These are phyloP conservation scores for Grosmannia clavigera DNA, from an alignment of 2,329 filamentous ascomycete genomes.

Conservation along the genomic window DNA sequence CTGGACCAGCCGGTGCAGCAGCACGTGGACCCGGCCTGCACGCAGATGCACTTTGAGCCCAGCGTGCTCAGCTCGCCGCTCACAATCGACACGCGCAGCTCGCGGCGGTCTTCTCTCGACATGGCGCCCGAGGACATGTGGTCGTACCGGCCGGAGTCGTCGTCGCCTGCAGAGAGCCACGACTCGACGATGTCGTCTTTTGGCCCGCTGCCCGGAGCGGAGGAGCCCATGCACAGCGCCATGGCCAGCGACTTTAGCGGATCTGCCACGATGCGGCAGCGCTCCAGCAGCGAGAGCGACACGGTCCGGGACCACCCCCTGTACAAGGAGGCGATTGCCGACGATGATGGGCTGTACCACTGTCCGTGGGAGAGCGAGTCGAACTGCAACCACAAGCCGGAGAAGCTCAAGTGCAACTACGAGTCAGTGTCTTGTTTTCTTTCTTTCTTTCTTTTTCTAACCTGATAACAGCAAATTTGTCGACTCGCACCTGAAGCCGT, in stretches of 20 bases:
- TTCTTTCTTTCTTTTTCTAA: neutral
- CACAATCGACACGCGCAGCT: constrained; percentile 41
- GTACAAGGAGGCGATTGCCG: constrained; percentile 54
- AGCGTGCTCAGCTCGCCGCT: constrained; percentile 38
- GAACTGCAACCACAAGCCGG: constrained; percentile 76
- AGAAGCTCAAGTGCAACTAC: constrained; percentile 98
- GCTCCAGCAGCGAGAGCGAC: constrained; percentile 40
- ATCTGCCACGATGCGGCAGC: constrained; percentile 33
- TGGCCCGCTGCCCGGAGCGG: neutral
- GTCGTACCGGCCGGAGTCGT: constrained; percentile 22
- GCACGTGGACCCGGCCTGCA: constrained; percentile 38
- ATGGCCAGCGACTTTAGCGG: constrained; percentile 25
- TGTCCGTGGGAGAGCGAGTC: constrained; percentile 70
- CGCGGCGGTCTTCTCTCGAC: constrained; percentile 34
- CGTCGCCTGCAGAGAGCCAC: constrained; percentile 32
- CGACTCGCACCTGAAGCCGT: constrained; percentile 92
- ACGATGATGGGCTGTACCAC: constrained; percentile 74
- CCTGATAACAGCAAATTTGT: constrained; percentile 76
- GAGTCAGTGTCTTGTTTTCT: constrained; percentile 51
- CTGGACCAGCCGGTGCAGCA: constrained; percentile 20
- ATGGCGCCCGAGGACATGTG: constrained; percentile 40
- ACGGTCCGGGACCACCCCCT: constrained; percentile 53
- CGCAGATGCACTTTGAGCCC: constrained; percentile 36
- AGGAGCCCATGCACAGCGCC: constrained; percentile 7
- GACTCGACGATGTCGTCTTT: constrained; percentile 26